Conservation (phyloP, 768 basidiomycete species). For the Boletus pseudo-olivaceus region DNA sequence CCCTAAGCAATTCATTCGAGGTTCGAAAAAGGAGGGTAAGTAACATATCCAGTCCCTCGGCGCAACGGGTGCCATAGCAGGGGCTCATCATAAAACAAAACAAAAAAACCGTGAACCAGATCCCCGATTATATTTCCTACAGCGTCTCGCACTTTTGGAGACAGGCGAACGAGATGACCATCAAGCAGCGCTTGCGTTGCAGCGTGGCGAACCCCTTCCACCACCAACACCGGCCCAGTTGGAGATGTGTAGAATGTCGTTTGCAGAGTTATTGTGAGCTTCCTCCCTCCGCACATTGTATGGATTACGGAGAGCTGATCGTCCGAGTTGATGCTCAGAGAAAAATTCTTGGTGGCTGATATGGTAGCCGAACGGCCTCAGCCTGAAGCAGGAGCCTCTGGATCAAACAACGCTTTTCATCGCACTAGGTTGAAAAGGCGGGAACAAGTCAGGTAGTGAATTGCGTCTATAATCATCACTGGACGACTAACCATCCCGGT, state of each 20-base stretch:
- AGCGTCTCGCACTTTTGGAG: conserved; percentile 12
- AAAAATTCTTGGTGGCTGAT: conserved; percentile 13
- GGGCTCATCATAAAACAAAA: background rate
- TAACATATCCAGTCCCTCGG: background rate
- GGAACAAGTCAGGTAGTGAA: background rate
- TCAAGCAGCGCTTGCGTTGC: conserved; percentile 30
- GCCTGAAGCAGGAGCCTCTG: background rate
- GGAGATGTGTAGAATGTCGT: conserved; percentile 13
- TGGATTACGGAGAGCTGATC: background rate
- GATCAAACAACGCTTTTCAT: background rate
- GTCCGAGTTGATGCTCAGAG: background rate
- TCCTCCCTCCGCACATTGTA: background rate
- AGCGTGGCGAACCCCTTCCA: conserved; percentile 26
- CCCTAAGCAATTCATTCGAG: background rate
- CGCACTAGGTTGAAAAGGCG: background rate
- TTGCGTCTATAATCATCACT: background rate
- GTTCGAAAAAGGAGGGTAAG: conserved; percentile 3
- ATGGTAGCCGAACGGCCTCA: background rate
- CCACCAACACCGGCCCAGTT: conserved; percentile 20
- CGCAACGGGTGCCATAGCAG: background rate
- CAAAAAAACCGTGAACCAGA: conserved; percentile 1
- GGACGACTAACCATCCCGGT: background rate
- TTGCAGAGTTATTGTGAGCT: conserved; percentile 14
- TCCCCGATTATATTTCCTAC: background rate
- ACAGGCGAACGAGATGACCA: conserved; percentile 15